Base-by-base conservation (phyloP, 2,329 filamentous ascomycete genomes). In the Parasarocladium wereldwijsianum region DNA sequence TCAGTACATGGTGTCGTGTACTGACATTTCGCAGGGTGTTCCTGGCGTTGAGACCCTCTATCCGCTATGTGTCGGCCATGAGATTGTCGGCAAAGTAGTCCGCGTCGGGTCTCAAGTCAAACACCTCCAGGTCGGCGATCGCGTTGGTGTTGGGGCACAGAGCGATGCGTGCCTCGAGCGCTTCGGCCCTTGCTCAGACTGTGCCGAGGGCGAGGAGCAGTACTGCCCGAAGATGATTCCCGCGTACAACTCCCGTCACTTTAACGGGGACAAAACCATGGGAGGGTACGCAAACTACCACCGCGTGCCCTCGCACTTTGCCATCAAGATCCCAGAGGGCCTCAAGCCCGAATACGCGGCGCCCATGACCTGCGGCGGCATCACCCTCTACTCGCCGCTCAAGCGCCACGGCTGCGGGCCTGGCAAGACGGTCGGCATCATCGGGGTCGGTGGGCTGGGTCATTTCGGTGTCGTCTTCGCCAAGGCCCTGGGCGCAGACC, bases 401-500 rank as follows among this genome's bases (percentile, higher is more conserved):
- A 58, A 58, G 41, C 60, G 70, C 31, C 67, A 77, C 38, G 70
- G 70, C 3, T 68, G 63, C 28, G 78, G 76, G 0, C 74, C 74
- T 0, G 76, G 75, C 10, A 81, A 76, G 51, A 61, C 50, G 15
- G 70, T 83, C 3, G 76, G 69, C 1, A 66, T 82, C 35, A 56
- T 80, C 13, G 76, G 76, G 3, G 57, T 82, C 10, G 76, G 76
- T 6, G 76, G 76, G 3, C 50, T 81, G 2, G 76, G 76, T 0
- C 76, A 83, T 50, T 72, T 81, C 40, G 77, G 70, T 4, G 52
- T 83, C 8, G 50, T 78, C 23, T 79, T 72, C 39, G 76, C 78
- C 2, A 75, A 70, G 47, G 76, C 76, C 2, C 49, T 83, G 8
- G 69, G 66, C 8, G 69, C 66, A n/a, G 67, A 76, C 28, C 59